Percentiles rank a stretch among this genome's conserved stretches.
Evolutionary conservation across 257 asterid species (phyloP).

Genomic region (Przewalskia tangutica): DNA sequence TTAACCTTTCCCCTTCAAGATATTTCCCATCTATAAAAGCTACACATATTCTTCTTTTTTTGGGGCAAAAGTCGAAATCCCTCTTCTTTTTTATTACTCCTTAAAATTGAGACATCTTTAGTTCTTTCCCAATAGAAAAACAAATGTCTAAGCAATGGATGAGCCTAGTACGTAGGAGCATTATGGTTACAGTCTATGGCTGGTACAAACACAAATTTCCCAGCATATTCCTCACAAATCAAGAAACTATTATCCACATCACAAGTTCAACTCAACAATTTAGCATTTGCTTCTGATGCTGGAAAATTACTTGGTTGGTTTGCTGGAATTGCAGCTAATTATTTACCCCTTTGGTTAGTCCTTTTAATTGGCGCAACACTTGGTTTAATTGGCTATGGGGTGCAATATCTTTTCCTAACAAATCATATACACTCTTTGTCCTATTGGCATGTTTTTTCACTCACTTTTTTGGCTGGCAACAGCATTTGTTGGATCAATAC

Average conservation of each 20-base stretch:
- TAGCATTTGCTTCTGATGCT: constrained; percentile 80
- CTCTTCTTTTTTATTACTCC: not conserved
- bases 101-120: not conserved
- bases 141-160: constrained; percentile 62
- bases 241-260: constrained; percentile 46
- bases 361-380: constrained; percentile 54
- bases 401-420: constrained; percentile 50
- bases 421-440: constrained; percentile 19
- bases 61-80: no score
- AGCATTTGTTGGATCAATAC: constrained; percentile 82
- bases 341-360: constrained; percentile 59
- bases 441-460: constrained; percentile 38
- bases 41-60: not conserved
- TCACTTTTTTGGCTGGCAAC: constrained; percentile 61
- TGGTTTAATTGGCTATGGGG: constrained; percentile 69
- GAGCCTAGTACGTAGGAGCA: constrained; percentile 49
- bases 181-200: constrained; percentile 75
- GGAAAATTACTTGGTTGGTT: constrained; percentile 76
- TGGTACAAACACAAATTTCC: constrained; percentile 71
- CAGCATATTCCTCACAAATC: constrained; percentile 65
- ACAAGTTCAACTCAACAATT: constrained; percentile 60
- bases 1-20: not conserved
- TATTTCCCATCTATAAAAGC: not conserved
- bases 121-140: not conserved
- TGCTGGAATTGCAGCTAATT: constrained; percentile 58